Evolutionary conservation across 495 filamentous ascomycete species (phyloP).

Genomic region (Poronia punctata): DNA sequence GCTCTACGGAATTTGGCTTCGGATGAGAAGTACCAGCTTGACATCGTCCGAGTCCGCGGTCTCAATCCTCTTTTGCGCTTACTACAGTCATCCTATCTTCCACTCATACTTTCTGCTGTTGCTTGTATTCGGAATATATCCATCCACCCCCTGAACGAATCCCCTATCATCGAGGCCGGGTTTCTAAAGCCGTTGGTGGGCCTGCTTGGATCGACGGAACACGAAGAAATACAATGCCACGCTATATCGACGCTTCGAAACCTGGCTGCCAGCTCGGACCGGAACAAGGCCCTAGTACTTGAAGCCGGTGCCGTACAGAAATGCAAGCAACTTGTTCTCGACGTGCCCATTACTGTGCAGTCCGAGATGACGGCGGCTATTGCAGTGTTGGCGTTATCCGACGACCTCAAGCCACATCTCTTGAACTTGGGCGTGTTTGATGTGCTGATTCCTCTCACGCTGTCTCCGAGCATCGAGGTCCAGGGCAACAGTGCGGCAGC

Average conservation of each 20-base stretch:
- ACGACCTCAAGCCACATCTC: conserved; percentile 88
- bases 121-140: conserved; percentile 98
- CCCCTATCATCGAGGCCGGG: conserved; percentile 97
- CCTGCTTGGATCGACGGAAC: conserved; percentile 87
- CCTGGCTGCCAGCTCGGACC: conserved; percentile 89
- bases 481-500: conserved; percentile 97
- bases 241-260: conserved; percentile 96
- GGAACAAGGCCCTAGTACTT: conserved; percentile 92
- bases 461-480: conserved; percentile 92
- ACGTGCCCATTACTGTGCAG: conserved; percentile 89
- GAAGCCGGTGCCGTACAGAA: conserved; percentile 97
- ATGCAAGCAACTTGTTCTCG: conserved; percentile 91
- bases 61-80: conserved; percentile 78
- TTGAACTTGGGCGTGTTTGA: conserved; percentile 94
- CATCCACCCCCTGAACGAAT: conserved; percentile 97
- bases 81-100: conserved; percentile 88
- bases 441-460: conserved; percentile 89
- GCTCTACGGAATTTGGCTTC: conserved; percentile 93
- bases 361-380: conserved; percentile 99
- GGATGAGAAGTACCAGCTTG: conserved; percentile 96
- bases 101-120: conserved; percentile 92
- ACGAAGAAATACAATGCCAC: conserved; percentile 98
- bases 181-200: conserved; percentile 92
- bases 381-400: conserved; percentile 91
- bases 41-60: conserved; percentile 86